Evolutionary conservation across 768 basidiomycete genomes (phyloP), one percentile per base, ranked within the genome.

Genomic region (Leucocoprinus leucothites): DNA sequence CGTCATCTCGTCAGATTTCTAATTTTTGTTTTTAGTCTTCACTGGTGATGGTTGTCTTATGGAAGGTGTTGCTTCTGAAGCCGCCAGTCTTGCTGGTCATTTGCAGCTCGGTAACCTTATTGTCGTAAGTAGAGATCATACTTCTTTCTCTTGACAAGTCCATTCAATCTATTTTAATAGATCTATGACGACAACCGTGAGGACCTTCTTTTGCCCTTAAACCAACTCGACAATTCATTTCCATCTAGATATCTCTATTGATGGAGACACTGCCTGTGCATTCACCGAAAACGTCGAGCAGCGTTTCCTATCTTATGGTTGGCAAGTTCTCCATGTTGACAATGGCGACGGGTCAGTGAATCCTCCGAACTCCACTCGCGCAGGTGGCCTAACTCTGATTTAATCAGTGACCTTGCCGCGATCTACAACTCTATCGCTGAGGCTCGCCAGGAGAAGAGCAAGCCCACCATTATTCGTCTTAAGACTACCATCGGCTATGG

Each of bases 121-220:
- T 65, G 91, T 89, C 56, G 89, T 91, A 69, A 66, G 89, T 82
- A 25, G 11, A 45, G 24, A 36, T 43, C 1, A 21, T 44, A 41
- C 34, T 43, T 26, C 25, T 38, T 47, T 44, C 9, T 28, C 31
- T 36, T 19, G 31, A 18, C 24, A 43, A 11, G n/a, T 40, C 47
- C 21, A 43, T 51, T 46, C 71, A 58, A 43, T 19, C 2, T 34
- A 44, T 43, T 42, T 7, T 49, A 19, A 51, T 21, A 91, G 90
- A 78, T 97, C 66, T 97, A 95, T 71, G 95, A 98, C 66, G 94
- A 97, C 74, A 97, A 98, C 75, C 89, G 91, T 93, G 70, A 65
- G 88, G 73, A 14, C 21, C 22, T 21, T 38, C 49, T 22, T 18
- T 40, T 28, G 24, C 26, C 13, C n/a, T n/a, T 28, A 28, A 28